These are phyloP conservation scores for Globisporangium spiculum DNA, from an alignment of 352 stramenopile species.

Conservation along the genomic window DNA sequence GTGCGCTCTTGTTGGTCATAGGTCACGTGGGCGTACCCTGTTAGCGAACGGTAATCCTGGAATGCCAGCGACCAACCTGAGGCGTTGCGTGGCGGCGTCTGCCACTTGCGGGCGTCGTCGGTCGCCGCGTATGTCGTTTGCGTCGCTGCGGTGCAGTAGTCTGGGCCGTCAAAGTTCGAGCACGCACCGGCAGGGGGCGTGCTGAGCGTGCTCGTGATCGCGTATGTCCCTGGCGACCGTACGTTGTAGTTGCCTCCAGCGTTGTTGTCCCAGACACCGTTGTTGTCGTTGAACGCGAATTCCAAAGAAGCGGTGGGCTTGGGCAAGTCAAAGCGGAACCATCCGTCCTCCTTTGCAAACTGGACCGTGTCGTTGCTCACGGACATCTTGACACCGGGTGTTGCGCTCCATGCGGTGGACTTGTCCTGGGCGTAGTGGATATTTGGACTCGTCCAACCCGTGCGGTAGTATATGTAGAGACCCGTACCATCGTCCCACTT, in stretches of 20 bases:
- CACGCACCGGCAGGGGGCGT: slow-evolving; percentile 23
- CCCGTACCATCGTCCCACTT: slow-evolving; percentile 34
- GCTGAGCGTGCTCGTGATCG: slow-evolving; percentile 24
- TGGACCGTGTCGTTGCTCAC: slow-evolving; percentile 29
- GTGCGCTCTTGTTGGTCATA: neutral
- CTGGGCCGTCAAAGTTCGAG: slow-evolving; percentile 32
- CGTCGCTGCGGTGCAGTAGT: slow-evolving; percentile 25
- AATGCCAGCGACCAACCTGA: neutral
- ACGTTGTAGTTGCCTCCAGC: slow-evolving; percentile 38
- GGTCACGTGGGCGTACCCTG: neutral
- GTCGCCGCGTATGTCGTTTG: slow-evolving; percentile 19
- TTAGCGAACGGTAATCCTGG: slow-evolving; percentile 1
- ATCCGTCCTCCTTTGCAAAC: slow-evolving; percentile 35
- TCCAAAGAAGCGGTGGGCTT: slow-evolving; percentile 21
- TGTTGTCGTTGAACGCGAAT: slow-evolving; percentile 42
- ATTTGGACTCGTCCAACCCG: slow-evolving; percentile 35
- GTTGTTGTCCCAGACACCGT: slow-evolving; percentile 44
- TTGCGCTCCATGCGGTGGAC: slow-evolving; percentile 26
- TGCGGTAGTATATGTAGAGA: slow-evolving; percentile 45
- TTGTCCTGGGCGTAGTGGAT: slow-evolving; percentile 37
- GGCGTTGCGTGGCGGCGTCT: neutral
- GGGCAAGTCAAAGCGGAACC: slow-evolving; percentile 37
- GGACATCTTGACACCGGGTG: slow-evolving; percentile 31
- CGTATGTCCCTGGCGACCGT: slow-evolving; percentile 29
- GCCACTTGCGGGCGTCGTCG: slow-evolving; percentile 20